Percentiles rank a stretch among this genome's conserved stretches.
Conservation (phyloP, 2,329 filamentous ascomycete genomes). For the Phyllosticta citribraziliensis region DNA sequence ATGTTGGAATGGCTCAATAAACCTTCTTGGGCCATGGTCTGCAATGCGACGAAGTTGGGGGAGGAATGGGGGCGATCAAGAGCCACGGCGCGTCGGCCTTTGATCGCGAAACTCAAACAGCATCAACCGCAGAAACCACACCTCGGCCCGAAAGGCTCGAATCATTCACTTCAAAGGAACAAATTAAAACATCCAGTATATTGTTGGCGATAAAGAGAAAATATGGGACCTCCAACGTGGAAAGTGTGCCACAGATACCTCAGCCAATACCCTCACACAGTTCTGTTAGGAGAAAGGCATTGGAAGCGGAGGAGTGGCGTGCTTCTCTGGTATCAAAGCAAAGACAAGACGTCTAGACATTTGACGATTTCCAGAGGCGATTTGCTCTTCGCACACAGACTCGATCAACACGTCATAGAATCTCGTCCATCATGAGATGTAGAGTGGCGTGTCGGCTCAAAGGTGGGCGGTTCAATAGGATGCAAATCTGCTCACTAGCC, state of each 20-base stretch:
- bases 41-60: neutral
- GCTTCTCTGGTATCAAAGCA: conserved; percentile 1
- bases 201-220: neutral
- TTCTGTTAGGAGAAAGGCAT: neutral
- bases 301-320: conserved; percentile 10
- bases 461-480: conserved; percentile 1
- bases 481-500: neutral
- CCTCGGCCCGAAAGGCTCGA: neutral
- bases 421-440: neutral
- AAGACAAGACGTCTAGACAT: conserved; percentile 9
- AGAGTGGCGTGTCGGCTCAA: conserved; percentile 9
- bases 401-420: conserved; percentile 9
- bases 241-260: conserved; percentile 7
- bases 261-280: conserved; percentile 4
- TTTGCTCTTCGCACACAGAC: conserved; percentile 10
- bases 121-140: neutral
- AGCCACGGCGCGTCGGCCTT: neutral
- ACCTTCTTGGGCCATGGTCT: neutral
- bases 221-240: neutral
- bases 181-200: neutral
- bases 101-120: neutral
- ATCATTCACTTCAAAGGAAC: neutral
- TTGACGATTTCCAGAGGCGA: neutral
- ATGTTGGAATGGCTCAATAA: neutral
- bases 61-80: neutral